Base-by-base conservation (phyloP, 257 asterid species). In the Salvia hispanica region DNA sequence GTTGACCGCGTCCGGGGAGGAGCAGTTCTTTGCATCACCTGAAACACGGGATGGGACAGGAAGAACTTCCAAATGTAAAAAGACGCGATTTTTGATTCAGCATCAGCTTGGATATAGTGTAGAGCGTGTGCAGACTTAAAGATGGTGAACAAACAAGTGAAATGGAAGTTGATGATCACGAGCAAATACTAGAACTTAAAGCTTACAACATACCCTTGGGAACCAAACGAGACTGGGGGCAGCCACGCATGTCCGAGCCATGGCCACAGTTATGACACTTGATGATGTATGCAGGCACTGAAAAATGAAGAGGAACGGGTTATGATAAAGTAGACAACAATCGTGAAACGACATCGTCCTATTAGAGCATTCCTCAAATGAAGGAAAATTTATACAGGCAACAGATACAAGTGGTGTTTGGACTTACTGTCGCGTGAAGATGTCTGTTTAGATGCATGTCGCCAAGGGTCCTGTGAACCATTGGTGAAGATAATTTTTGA, bases 401-500 rank as follows among this genome's bases (percentile, higher is more conserved):
- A 37, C n/a, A 10, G 12, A n/a, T 57, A 65, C 18, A 39, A 28
- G 70, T 62, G 61, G 55, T 34, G 40, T 66, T 40, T 57, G 21
- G 58, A 83, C 95, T 84, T 82, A 90, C 97, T 73, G 59, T 90
- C 96, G 4, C 79, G 82, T 46, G 96, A 90, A 53, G 97, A 90
- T 37, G 80, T 86, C 78, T 85, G 91, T 72, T 90, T 90, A 68
- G 97, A 90, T 66, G 99, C 99, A 80, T 87, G 99, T 40, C 95
- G 95, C 97, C 99, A 93, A 4, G 99, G 99, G 79, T 93, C 97
- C 74, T 93, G 97, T 50, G 99, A 93, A 82, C 99, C 99, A 72
- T 93, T 93, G 9, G 92, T 81, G 80, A 93, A 93, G 69, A 90
- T 76, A 56, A 93, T 93, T 74, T 83, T 93, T 28, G 99, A 88